phyloP scores from a whole-genome alignment of 2,329 filamentous ascomycete genomes.

The Mycosphaerella arachidis region DNA sequence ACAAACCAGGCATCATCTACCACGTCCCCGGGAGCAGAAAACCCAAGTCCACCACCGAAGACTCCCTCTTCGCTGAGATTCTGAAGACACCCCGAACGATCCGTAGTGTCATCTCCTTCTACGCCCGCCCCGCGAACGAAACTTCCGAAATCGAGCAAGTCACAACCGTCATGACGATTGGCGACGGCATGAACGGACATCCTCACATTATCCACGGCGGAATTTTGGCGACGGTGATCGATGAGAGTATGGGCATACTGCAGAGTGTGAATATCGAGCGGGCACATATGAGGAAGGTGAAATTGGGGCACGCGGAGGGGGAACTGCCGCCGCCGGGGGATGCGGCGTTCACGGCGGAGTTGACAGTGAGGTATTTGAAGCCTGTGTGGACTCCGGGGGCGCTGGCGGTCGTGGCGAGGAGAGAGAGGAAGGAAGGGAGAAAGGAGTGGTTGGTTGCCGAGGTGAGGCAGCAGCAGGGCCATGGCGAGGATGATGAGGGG shows the following conservation, averaged over 20 bases:
- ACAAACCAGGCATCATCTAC: constrained; percentile 37
- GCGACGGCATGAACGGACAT: constrained; percentile 52
- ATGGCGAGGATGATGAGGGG: constrained; percentile 38
- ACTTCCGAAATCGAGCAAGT: constrained; percentile 30
- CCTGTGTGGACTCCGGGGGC: constrained; percentile 50
- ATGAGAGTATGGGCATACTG: constrained; percentile 54
- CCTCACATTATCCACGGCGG: constrained; percentile 54
- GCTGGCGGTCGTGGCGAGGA: constrained; percentile 44
- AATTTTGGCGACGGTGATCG: constrained; percentile 54
- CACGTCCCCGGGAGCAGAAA: constrained; percentile 36
- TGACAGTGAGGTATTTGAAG: constrained; percentile 53
- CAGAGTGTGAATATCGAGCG: constrained; percentile 41
- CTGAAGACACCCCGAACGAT: constrained; percentile 51
- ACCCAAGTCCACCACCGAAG: constrained; percentile 41
- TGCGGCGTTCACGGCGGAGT: constrained; percentile 47
- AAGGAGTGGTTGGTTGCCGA: constrained; percentile 51
- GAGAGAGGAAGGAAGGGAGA: constrained; percentile 46
- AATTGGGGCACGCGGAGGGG: constrained; percentile 16
- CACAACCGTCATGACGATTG: constrained; percentile 43
- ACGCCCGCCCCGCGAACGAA: constrained; percentile 35
- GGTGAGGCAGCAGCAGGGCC: constrained; percentile 35
- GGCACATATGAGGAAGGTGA: constrained; percentile 4
- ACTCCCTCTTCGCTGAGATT: constrained; percentile 52
- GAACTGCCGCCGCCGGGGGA: constrained; percentile 22
- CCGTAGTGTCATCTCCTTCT: constrained; percentile 42